Evolutionary conservation across 345 rosid genomes (phyloP).

Genomic region (Dipteronia sinensis): DNA sequence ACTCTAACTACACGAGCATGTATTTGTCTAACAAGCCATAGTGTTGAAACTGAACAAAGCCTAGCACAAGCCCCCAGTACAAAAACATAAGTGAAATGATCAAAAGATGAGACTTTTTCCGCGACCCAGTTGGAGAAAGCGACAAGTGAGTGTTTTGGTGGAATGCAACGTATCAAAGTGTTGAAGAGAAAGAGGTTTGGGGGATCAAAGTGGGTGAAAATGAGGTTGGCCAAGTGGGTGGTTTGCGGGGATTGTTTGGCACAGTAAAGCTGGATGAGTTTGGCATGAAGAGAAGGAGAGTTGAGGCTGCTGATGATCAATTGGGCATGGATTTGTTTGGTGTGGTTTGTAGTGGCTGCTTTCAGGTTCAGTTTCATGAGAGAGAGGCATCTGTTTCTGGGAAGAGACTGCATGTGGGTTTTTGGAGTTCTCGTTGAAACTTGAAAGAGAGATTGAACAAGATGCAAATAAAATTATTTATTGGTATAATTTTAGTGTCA

Average conservation of each 20-base stretch:
- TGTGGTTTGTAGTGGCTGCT: conserved; percentile 27
- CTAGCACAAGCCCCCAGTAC: conserved; percentile 69
- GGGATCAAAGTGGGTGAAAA: conserved; percentile 34
- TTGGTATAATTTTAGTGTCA: too few species aligned
- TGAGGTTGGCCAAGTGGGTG: conserved; percentile 38
- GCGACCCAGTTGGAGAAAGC: conserved; percentile 52
- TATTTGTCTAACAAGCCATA: conserved; percentile 51
- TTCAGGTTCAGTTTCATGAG: conserved; percentile 30
- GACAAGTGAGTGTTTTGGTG: conserved; percentile 45
- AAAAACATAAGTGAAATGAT: conserved; percentile 52
- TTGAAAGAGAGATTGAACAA: not conserved
- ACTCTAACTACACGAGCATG: conserved; percentile 40
- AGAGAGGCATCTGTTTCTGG: conserved; percentile 27
- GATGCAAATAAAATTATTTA: too few species aligned
- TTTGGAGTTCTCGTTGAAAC: not conserved
- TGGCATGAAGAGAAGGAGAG: conserved; percentile 40
- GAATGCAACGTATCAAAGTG: conserved; percentile 57
- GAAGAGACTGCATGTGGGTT: conserved; percentile 26
- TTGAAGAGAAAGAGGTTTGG: conserved; percentile 62
- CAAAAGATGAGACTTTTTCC: conserved; percentile 30
- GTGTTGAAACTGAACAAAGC: conserved; percentile 27
- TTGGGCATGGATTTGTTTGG: conserved; percentile 62
- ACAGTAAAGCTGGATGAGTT: conserved; percentile 50
- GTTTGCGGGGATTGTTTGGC: conserved; percentile 31
- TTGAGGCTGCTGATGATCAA: conserved; percentile 40